A percentile compares a stretch with the other conserved stretches of the same genome.
phyloP scores from a whole-genome alignment of 768 basidiomycete genomes.

The Gloeostereum incarnatum region DNA sequence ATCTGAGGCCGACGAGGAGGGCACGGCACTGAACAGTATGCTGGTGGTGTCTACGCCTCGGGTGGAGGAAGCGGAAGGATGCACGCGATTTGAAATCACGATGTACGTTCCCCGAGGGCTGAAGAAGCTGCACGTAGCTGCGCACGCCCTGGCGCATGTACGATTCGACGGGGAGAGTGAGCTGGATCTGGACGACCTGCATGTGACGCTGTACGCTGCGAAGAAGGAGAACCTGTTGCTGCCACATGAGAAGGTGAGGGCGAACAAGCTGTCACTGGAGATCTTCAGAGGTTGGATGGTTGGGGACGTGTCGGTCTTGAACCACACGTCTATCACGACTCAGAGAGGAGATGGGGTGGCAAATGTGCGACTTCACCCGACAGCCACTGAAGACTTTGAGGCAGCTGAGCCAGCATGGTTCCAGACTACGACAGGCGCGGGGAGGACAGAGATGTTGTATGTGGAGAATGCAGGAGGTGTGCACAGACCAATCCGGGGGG shows the following conservation, averaged over 20 bases:
- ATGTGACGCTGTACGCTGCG: slow-evolving; percentile 30
- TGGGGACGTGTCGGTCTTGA: slow-evolving; percentile 41
- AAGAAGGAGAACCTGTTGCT: slow-evolving; percentile 36
- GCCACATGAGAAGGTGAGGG: slow-evolving; percentile 28
- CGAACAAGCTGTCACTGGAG: slow-evolving; percentile 31
- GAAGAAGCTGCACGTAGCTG: slow-evolving; percentile 34
- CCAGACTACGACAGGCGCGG: slow-evolving; percentile 41
- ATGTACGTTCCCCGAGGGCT: slow-evolving; percentile 41
- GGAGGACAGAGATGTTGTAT: slow-evolving; percentile 42
- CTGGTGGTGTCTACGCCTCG: slow-evolving; percentile 28
- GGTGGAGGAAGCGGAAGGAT: slow-evolving; percentile 17
- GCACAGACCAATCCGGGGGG: slow-evolving; percentile 36
- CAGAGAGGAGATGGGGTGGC: slow-evolving; percentile 41
- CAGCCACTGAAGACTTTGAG: slow-evolving; percentile 19
- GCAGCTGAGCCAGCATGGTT: slow-evolving; percentile 26
- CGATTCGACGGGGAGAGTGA: slow-evolving; percentile 35
- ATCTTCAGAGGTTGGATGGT: slow-evolving; percentile 49
- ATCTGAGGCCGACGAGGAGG: slow-evolving; percentile 22
- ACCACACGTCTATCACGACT: slow-evolving; percentile 30
- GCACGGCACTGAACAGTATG: slow-evolving; percentile 23
- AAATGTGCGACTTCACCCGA: slow-evolving; percentile 39
- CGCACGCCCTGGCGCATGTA: slow-evolving; percentile 37
- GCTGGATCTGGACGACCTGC: slow-evolving; percentile 32
- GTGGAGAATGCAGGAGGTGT: slow-evolving; percentile 25
- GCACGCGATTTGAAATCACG: slow-evolving; percentile 47